Evolutionary conservation across 192 early-diverging fungal species (phyloP).

Genomic region (Diversispora epigaea): DNA sequence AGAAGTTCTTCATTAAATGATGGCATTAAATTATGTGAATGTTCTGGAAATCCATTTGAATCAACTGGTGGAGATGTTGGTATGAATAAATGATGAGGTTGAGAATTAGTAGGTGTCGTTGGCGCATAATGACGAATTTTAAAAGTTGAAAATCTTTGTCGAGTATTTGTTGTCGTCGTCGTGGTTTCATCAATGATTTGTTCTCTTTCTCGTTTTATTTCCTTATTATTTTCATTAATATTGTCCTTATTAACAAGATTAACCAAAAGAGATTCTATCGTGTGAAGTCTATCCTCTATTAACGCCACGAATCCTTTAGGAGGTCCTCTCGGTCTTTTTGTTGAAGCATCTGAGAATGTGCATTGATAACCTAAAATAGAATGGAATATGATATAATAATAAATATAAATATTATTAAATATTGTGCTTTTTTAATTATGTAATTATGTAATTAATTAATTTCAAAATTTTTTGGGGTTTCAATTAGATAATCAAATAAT

Average conservation of each 20-base stretch:
- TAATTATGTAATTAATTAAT: neutral
- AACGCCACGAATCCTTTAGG: conserved; percentile 68
- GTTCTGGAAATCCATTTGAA: neutral
- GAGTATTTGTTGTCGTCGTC: neutral
- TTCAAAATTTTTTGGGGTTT: too few relatives aligned
- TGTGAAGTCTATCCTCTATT: conserved; percentile 57
- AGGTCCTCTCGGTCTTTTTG: conserved; percentile 45
- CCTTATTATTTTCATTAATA: conserved; percentile 2
- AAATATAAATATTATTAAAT: neutral
- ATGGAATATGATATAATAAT: neutral
- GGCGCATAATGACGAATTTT: conserved; percentile 32
- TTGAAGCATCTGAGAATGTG: conserved; percentile 17
- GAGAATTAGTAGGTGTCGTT: neutral
- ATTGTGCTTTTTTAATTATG: neutral
- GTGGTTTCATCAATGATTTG: neutral
- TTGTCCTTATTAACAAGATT: conserved; percentile 50
- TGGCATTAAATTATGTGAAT: neutral
- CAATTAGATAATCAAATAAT: too few relatives aligned
- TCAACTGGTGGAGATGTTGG: conserved; percentile 15
- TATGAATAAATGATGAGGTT: conserved; percentile 1
- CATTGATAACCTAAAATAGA: conserved; percentile 28
- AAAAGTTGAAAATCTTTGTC: conserved; percentile 19
- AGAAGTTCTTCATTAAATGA: conserved; percentile 7
- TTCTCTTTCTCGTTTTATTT: conserved; percentile 14
- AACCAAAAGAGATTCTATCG: conserved; percentile 53